A percentile compares a stretch with the other conserved stretches of the same genome.
phyloP scores from a whole-genome alignment of 2,329 filamentous ascomycete genomes.

The Aureobasidium subglaciale region DNA sequence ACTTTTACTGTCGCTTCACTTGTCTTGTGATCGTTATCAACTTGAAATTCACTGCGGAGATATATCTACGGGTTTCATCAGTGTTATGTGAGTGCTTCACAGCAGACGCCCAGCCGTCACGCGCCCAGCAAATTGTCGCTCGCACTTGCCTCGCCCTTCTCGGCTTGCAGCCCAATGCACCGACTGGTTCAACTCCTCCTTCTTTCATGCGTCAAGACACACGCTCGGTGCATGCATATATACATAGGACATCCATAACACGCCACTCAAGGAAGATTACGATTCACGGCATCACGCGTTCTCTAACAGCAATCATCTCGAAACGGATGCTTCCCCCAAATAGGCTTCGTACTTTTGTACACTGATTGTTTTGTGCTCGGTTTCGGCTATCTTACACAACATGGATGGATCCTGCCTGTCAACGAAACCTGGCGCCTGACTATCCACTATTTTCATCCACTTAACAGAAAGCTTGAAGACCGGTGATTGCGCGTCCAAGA shows the following conservation, averaged over 20 bases:
- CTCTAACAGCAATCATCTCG: neutral
- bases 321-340: neutral
- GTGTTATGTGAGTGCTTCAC: neutral
- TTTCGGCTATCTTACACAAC: slow-evolving; percentile 9
- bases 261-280: neutral
- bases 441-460: neutral
- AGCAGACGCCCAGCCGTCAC: neutral
- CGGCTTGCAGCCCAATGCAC: slow-evolving; percentile 7
- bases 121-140: neutral
- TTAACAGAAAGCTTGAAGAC: slow-evolving; percentile 64
- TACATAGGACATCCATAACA: neutral
- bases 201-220: neutral
- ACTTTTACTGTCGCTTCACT: neutral
- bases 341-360: neutral
- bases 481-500: slow-evolving; percentile 47
- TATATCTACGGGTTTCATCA: neutral
- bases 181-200: neutral
- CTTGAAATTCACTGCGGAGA: neutral
- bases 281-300: neutral
- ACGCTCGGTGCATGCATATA: neutral
- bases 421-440: neutral
- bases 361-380: neutral
- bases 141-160: neutral
- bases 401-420: neutral
- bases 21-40: neutral